Evolutionary conservation across 306 rosid species (phyloP).

Genomic region (Medicago truncatula): DNA sequence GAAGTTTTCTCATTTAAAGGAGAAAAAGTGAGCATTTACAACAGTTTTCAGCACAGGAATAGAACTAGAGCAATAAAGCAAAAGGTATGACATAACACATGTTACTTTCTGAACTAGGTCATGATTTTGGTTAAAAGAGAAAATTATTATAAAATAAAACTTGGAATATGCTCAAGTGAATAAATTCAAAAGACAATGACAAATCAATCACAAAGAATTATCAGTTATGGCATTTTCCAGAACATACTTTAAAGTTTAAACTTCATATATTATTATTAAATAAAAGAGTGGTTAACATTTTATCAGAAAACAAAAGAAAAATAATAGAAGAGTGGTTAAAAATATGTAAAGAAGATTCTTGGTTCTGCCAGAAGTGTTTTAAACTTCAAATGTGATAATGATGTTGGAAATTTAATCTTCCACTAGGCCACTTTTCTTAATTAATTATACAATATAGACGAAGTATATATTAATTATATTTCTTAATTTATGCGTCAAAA

Average conservation of each 20-base stretch:
- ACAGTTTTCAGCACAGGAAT: conserved; percentile 53
- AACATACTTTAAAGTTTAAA: conserved; percentile 14
- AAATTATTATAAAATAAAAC: not conserved
- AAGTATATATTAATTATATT: too few relatives aligned
- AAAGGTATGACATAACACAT: conserved; percentile 57
- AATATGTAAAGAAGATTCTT: conserved; percentile 15
- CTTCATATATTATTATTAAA: not conserved
- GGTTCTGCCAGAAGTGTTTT: not conserved
- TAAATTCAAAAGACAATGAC: conserved; percentile 32
- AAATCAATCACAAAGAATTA: not conserved
- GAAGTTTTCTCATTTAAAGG: conserved; percentile 64
- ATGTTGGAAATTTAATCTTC: conserved; percentile 3
- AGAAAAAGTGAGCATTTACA: conserved; percentile 52
- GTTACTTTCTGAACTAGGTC: conserved; percentile 21
- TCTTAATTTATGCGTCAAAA: not conserved
- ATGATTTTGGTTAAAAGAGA: conserved; percentile 14
- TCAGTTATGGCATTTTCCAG: too few relatives aligned
- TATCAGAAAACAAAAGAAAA: not conserved
- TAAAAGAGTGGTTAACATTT: conserved; percentile 15
- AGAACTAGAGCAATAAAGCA: conserved; percentile 60
- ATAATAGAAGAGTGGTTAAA: conserved; percentile 1
- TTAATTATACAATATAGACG: not conserved
- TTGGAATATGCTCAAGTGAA: conserved; percentile 19
- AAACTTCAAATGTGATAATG: conserved; percentile 1
- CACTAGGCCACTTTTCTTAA: conserved; percentile 17